Base-by-base conservation (phyloP, 495 filamentous ascomycete species). In the Cryomyces minteri region DNA sequence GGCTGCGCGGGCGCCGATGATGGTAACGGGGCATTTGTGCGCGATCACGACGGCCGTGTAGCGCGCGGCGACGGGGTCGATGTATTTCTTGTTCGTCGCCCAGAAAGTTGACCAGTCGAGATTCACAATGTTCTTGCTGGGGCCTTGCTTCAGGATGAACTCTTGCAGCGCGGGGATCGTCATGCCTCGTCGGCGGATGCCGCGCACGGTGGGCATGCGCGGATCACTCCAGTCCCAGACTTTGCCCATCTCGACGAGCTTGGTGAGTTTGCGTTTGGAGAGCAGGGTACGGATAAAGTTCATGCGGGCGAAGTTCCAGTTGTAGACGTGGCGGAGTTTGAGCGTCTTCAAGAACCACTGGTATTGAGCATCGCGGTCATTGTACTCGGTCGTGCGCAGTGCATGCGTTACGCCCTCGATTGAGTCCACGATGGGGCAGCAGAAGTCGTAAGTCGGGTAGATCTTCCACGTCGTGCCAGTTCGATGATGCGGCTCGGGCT, bases 301-400 rank as follows among this genome's bases (percentile, higher is more conserved):
- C 73, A 96, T 84, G 54, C 90, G 80, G 36, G 88, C 76, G 65
- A 96, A 98, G 62, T 95, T 88, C 90, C 90, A 96, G 64, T 96
- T 82, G 62, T 95, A 76, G 9, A 96, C 90, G 48, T 76, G 67
- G 43, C 90, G 84, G 18, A 98, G 74, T 51, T 82, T 77, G 40
- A 96, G 71, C 0, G 84, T 74, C 47, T 93, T 77, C 32, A 92
- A 58, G 70, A 98, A 87, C 90, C 90, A 98, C 58, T 90, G 77
- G 66, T 96, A 98, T 65, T 94, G 88, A 8, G 84, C 80, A 62
- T 98, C 95, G 43, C 90, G 84, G 63, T 98, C 92, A 36, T 87
- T 81, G 67, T 96, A 98, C 68, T 98, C 90, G 48, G 87, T 95
- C 1, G 90, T 93, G 51, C 92, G 76, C 43, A 98, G 73, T 30